Evolutionary conservation across 345 rosid species (phyloP).

Genomic region (Noccaea caerulescens): DNA sequence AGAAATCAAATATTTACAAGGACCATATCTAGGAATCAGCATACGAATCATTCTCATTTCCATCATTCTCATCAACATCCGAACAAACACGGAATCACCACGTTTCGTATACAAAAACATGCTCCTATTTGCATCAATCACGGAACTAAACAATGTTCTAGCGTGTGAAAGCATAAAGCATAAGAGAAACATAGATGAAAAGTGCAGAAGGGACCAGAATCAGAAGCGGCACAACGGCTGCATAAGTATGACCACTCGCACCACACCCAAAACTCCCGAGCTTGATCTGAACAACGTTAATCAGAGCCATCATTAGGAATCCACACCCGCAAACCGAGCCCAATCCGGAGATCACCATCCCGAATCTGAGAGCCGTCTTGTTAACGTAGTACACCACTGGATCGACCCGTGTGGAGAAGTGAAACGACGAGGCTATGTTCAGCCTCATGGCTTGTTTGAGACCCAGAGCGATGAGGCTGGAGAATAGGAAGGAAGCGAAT

Average conservation of each 20-base stretch:
- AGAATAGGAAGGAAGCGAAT: slow-evolving; percentile 78
- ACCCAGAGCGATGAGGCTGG: slow-evolving; percentile 76
- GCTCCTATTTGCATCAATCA: slow-evolving; percentile 16
- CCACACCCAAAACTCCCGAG: slow-evolving; percentile 75
- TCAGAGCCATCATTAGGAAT: slow-evolving; percentile 75
- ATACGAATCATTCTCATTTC: slow-evolving; percentile 37
- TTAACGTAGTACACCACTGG: slow-evolving; percentile 47
- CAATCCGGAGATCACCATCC: slow-evolving; percentile 71
- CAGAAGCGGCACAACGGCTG: slow-evolving; percentile 77
- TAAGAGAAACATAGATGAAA: slow-evolving; percentile 56
- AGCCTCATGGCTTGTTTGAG: slow-evolving; percentile 83
- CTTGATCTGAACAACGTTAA: slow-evolving; percentile 80
- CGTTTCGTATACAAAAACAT: not conserved
- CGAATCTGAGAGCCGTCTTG: slow-evolving; percentile 62
- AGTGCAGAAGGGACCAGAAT: slow-evolving; percentile 66
- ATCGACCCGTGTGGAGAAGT: slow-evolving; percentile 36
- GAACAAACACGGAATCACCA: slow-evolving; percentile 14
- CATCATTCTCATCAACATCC: slow-evolving; percentile 17
- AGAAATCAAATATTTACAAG: slow-evolving; percentile 30
- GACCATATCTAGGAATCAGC: slow-evolving; percentile 15
- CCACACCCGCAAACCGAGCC: slow-evolving; percentile 77
- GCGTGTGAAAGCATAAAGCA: slow-evolving; percentile 71
- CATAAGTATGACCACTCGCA: slow-evolving; percentile 59
- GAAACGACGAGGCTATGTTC: slow-evolving; percentile 39
- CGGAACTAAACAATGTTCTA: slow-evolving; percentile 33